Conservation (phyloP, 2,329 filamentous ascomycete species). For the Hymenoscyphus occultus region DNA sequence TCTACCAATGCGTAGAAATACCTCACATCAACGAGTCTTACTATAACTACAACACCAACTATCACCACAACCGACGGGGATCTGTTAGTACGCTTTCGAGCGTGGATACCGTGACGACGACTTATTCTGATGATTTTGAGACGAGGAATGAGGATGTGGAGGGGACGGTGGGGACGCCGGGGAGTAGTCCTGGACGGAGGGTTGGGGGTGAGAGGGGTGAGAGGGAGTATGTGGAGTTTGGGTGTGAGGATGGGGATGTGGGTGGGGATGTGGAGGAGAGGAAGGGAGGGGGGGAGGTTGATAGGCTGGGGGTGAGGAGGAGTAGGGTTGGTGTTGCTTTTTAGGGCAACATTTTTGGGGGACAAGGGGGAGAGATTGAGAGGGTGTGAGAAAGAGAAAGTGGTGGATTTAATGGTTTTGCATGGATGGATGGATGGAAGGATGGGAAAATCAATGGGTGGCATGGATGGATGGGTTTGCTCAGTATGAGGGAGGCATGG, state of each 20-base stretch:
- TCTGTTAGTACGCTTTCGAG: slow-evolving; percentile 49
- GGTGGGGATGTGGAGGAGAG: slow-evolving; percentile 29
- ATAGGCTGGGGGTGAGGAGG: slow-evolving; percentile 30
- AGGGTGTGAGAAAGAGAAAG: background rate
- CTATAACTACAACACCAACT: slow-evolving; percentile 20
- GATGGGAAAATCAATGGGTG: background rate
- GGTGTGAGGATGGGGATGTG: slow-evolving; percentile 28
- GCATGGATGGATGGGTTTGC: too few relatives aligned
- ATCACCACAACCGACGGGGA: slow-evolving; percentile 29
- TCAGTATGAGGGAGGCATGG: background rate
- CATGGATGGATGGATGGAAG: background rate
- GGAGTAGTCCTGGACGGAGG: slow-evolving; percentile 28
- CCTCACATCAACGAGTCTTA: slow-evolving; percentile 2
- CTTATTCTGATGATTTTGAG: slow-evolving; percentile 42
- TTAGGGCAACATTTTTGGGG: slow-evolving; percentile 23
- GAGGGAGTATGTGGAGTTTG: slow-evolving; percentile 24
- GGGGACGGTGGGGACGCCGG: slow-evolving; percentile 49
- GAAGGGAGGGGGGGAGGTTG: slow-evolving; percentile 33
- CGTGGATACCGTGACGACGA: slow-evolving; percentile 37
- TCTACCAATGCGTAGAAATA: slow-evolving; percentile 54
- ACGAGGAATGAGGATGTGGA: slow-evolving; percentile 16
- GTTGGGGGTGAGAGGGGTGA: slow-evolving; percentile 6
- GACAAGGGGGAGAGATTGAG: slow-evolving; percentile 3
- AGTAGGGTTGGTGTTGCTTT: slow-evolving; percentile 48
- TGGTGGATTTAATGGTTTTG: background rate